Conservation (phyloP, 345 rosid species). For the Moringa oleifera region DNA sequence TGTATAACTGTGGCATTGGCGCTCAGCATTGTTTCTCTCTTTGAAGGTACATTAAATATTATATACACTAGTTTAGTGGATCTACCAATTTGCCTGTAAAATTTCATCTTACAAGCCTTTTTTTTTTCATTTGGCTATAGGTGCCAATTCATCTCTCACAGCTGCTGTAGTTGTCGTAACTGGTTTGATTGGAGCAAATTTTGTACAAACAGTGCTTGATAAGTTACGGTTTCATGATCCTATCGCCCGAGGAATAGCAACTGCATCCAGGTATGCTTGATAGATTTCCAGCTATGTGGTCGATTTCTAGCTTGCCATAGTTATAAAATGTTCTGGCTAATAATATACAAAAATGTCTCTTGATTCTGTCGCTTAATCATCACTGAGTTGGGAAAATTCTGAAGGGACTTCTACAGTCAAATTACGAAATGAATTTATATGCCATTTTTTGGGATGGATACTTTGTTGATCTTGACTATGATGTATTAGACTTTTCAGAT, state of each 20-base stretch:
- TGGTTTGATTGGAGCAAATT: slow-evolving; percentile 89
- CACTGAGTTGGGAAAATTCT: too few species aligned
- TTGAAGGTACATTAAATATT: slow-evolving; percentile 50
- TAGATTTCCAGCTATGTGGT: too few species aligned
- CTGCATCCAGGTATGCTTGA: slow-evolving; percentile 86
- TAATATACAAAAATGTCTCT: too few species aligned
- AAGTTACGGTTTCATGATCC: slow-evolving; percentile 67
- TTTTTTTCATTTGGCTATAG: slow-evolving; percentile 28
- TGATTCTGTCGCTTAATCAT: too few species aligned
- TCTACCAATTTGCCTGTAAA: neutral
- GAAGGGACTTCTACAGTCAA: neutral
- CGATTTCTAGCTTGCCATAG: too few species aligned
- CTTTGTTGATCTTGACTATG: too few species aligned
- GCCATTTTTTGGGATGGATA: too few species aligned
- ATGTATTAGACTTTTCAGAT: too few species aligned
- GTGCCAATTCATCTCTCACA: slow-evolving; percentile 83
- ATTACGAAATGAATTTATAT: neutral
- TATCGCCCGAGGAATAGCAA: slow-evolving; percentile 87
- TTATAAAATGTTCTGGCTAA: too few species aligned
- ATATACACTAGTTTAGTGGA: neutral
- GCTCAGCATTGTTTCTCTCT: slow-evolving; percentile 87
- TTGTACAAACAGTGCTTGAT: slow-evolving; percentile 77
- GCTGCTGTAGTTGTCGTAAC: slow-evolving; percentile 95
- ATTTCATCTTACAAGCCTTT: slow-evolving; percentile 1
- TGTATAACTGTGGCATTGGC: slow-evolving; percentile 94